phyloP scores from a whole-genome alignment of 1,284 basidiomycete genomes.

The Porogramme epimiltina region DNA sequence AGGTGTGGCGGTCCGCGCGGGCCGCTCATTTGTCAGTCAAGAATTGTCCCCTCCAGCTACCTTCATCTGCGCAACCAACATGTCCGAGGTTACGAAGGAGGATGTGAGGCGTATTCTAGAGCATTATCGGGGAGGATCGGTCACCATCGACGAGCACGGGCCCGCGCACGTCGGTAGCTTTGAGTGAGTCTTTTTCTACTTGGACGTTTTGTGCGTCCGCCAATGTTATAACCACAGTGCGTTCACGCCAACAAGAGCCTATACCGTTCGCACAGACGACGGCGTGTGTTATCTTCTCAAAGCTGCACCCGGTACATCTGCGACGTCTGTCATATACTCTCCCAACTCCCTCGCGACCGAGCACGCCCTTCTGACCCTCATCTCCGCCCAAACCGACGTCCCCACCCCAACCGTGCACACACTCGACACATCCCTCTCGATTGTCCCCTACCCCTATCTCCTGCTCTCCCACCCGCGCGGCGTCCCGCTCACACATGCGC shows the following conservation, averaged over 20 bases:
- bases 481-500: slow-evolving; percentile 36
- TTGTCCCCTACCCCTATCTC: slow-evolving; percentile 32
- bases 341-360: slow-evolving; percentile 33
- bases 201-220: not conserved
- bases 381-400: slow-evolving; percentile 25
- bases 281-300: not conserved
- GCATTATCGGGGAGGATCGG: not conserved
- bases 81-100: not conserved
- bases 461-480: slow-evolving; percentile 29
- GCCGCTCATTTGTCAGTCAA: not conserved
- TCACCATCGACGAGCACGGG: not conserved
- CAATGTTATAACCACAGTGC: not conserved
- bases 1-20: too few species aligned
- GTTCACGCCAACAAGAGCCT: not conserved
- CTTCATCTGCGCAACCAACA: not conserved
- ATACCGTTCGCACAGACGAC: not conserved
- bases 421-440: slow-evolving; percentile 18
- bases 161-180: not conserved
- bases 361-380: slow-evolving; percentile 26
- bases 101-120: not conserved
- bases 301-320: not conserved
- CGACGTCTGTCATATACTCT: slow-evolving; percentile 12
- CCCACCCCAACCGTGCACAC: slow-evolving; percentile 26
- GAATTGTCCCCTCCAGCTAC: not conserved
- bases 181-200: not conserved